Conservation (phyloP, 495 filamentous ascomycete genomes). For the Neurospora africana region DNA sequence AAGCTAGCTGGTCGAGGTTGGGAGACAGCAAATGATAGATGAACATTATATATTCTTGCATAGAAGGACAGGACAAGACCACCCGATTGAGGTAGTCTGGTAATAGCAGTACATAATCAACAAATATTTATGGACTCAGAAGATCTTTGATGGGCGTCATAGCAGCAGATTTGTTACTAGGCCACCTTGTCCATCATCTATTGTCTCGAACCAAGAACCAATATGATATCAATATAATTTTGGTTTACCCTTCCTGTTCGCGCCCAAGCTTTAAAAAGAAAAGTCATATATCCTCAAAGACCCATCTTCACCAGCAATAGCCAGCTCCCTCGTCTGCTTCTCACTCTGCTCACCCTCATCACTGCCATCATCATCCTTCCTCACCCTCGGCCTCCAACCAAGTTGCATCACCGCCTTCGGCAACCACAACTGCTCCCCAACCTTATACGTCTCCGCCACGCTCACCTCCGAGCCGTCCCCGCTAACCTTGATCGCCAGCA, state of each 20-base stretch:
- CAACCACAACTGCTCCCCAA: slow-evolving; percentile 40
- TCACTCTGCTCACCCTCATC: background rate
- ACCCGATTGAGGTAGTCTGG: background rate
- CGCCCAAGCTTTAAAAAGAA: slow-evolving; percentile 5
- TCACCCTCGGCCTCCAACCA: slow-evolving; percentile 56
- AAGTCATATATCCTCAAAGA: slow-evolving; percentile 65
- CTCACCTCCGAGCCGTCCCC: slow-evolving; percentile 32
- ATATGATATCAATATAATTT: background rate
- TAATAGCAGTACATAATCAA: background rate
- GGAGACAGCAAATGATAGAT: background rate
- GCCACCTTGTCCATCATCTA: background rate
- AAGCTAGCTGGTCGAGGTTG: background rate
- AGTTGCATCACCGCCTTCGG: slow-evolving; percentile 66
- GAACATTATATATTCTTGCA: background rate
- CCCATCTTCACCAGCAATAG: slow-evolving; percentile 73
- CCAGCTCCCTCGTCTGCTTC: slow-evolving; percentile 43
- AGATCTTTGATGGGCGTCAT: background rate
- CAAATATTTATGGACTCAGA: background rate
- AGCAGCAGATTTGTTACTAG: too few species aligned
- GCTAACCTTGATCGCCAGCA: slow-evolving; percentile 27
- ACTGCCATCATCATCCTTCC: slow-evolving; percentile 1
- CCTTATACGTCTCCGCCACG: slow-evolving; percentile 31
- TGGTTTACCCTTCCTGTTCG: background rate
- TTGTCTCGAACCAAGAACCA: background rate
- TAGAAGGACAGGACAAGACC: background rate